phyloP scores from a whole-genome alignment of 2,329 filamentous ascomycete species.

The Pseudogymnoascus sp. region DNA sequence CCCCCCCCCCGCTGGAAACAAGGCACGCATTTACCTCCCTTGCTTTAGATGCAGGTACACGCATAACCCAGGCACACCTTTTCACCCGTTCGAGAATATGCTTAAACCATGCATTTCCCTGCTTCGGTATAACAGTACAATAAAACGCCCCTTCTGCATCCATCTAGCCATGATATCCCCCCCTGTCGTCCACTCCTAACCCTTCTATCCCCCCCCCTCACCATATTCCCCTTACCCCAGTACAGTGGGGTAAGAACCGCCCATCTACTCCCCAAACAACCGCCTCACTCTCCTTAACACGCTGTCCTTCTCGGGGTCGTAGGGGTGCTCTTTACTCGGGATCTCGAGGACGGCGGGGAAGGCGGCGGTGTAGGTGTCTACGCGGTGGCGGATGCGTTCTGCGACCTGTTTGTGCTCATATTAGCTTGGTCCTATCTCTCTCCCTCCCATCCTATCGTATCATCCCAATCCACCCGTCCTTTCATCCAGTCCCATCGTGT shows the following conservation, averaged over 20 bases:
- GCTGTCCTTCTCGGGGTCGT: slow-evolving; percentile 98
- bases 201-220: background rate
- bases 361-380: slow-evolving; percentile 86
- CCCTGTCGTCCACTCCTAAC: background rate
- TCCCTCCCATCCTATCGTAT: background rate
- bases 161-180: background rate
- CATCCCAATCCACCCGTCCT: background rate
- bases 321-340: slow-evolving; percentile 96
- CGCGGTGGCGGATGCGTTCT: slow-evolving; percentile 81
- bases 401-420: slow-evolving; percentile 55
- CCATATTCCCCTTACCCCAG: background rate
- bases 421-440: background rate
- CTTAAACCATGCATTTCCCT: background rate
- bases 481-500: too few species aligned
- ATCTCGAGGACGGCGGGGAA: slow-evolving; percentile 97
- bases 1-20: too few species aligned
- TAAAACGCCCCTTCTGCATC: background rate
- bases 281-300: slow-evolving; percentile 80
- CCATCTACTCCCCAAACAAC: slow-evolving; percentile 58
- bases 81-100: too few species aligned
- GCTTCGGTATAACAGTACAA: background rate
- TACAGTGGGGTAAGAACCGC: too few species aligned
- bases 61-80: background rate
- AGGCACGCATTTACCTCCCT: background rate
- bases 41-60: background rate